These are phyloP conservation scores for Starmerella apicola DNA, from an alignment of 805 yeast genomes.

Conservation along the genomic window DNA sequence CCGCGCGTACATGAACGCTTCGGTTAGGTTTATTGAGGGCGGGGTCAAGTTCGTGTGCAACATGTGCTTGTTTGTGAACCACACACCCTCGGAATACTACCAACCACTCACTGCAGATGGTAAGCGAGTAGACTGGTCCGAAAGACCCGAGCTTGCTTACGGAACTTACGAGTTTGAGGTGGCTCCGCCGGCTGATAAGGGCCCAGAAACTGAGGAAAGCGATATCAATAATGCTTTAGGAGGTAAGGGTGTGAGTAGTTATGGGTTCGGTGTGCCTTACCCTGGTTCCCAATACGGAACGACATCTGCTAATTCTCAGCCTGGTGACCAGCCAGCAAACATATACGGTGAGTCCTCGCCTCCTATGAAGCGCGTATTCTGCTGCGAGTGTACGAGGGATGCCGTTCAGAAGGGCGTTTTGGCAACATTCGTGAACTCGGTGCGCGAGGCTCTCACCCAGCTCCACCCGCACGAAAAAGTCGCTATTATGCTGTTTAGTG, in stretches of 20 bases:
- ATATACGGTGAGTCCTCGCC: slow-evolving; percentile 44
- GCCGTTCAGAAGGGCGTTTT: slow-evolving; percentile 43
- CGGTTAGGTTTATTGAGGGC: slow-evolving; percentile 50
- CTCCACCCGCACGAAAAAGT: slow-evolving; percentile 35
- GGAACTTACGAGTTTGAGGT: slow-evolving; percentile 83
- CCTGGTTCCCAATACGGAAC: too few relatives aligned
- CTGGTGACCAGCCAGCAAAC: too few relatives aligned
- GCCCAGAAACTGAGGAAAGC: slow-evolving; percentile 5
- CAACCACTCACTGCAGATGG: slow-evolving; percentile 51
- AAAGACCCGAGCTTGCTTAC: slow-evolving; percentile 61
- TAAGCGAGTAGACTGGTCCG: slow-evolving; percentile 47
- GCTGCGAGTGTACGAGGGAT: slow-evolving; percentile 55
- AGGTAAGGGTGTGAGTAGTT: neutral
- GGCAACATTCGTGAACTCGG: slow-evolving; percentile 53
- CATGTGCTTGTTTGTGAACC: slow-evolving; percentile 67
- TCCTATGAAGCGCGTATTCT: slow-evolving; percentile 50
- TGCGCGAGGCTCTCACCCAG: slow-evolving; percentile 38
- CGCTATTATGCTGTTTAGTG: slow-evolving; percentile 67
- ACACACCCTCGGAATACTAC: slow-evolving; percentile 53
- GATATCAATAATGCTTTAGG: neutral
- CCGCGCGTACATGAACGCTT: slow-evolving; percentile 79
- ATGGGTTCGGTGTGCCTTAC: neutral
- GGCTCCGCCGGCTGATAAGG: slow-evolving; percentile 31
- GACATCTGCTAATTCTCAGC: too few relatives aligned
- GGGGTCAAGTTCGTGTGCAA: slow-evolving; percentile 66